These are phyloP conservation scores for Xerocomus amazonicus DNA, from an alignment of 1,284 basidiomycete species.

Conservation along the genomic window DNA sequence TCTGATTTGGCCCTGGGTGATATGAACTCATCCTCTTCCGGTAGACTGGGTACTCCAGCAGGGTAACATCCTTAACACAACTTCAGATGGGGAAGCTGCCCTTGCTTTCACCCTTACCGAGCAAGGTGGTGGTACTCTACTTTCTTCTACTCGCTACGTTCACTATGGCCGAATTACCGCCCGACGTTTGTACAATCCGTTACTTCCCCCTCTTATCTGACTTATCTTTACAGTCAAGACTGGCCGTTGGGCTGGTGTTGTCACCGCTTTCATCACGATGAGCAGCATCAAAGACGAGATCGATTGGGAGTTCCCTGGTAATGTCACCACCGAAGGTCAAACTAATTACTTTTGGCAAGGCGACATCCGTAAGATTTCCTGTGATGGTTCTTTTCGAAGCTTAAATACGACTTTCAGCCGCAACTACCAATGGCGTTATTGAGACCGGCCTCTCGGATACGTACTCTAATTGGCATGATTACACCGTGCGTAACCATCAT, in stretches of 20 bases:
- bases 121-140: conserved; percentile 66
- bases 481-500: conserved; percentile 49
- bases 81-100: conserved; percentile 59
- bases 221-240: conserved; percentile 53
- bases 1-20: not conserved
- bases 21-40: not conserved
- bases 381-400: not conserved
- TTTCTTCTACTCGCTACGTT: conserved; percentile 78
- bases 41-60: conserved; percentile 70
- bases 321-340: conserved; percentile 59
- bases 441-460: conserved; percentile 55
- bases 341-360: conserved; percentile 81
- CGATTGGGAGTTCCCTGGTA: conserved; percentile 79
- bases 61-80: conserved; percentile 62
- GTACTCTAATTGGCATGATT: conserved; percentile 70
- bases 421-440: conserved; percentile 44
- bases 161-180: conserved; percentile 79
- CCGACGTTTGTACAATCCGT: conserved; percentile 42
- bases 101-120: conserved; percentile 65
- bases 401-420: conserved; percentile 27
- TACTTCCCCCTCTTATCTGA: not conserved
- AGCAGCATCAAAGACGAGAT: conserved; percentile 83
- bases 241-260: conserved; percentile 68
- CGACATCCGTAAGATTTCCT: conserved; percentile 53
- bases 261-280: conserved; percentile 85